Conservation (phyloP, 139 green algal genomes). For the Closterium sp. region DNA sequence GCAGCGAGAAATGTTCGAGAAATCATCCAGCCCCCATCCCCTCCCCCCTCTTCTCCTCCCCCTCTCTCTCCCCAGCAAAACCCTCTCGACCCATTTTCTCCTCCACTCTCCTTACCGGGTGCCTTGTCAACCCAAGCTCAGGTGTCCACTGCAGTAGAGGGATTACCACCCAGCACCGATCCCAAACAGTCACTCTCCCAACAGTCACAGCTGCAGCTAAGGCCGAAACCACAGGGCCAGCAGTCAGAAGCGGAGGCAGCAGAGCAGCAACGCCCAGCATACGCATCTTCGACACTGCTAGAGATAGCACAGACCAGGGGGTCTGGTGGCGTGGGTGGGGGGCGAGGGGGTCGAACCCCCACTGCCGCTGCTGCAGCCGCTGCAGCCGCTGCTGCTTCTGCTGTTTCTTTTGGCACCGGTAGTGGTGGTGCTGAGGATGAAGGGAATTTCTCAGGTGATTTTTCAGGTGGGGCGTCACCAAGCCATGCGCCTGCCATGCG, state of each 20-base stretch:
- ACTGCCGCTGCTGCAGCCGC: background rate
- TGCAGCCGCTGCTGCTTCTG: background rate
- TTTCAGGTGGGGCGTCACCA: background rate
- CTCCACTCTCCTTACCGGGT: background rate
- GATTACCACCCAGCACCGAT: background rate
- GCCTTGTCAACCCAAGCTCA: background rate
- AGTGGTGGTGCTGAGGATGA: background rate
- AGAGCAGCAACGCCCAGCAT: background rate
- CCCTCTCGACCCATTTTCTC: no score
- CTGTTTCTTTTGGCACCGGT: background rate
- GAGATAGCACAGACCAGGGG: background rate
- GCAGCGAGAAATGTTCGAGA: conserved; percentile 4
- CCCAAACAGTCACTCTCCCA: background rate
- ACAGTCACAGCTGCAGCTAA: background rate
- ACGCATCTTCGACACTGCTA: background rate
- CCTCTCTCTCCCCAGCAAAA: no score
- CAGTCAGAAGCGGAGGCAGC: background rate
- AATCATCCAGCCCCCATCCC: background rate
- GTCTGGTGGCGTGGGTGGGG: background rate
- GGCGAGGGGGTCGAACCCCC: background rate
- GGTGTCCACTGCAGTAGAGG: background rate
- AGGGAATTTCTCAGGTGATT: background rate
- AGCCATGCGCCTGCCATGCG: background rate
- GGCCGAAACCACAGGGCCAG: background rate
- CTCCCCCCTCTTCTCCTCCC: background rate